Conservation (phyloP, 768 basidiomycete genomes). For the Mycena olivaceomarginata region DNA sequence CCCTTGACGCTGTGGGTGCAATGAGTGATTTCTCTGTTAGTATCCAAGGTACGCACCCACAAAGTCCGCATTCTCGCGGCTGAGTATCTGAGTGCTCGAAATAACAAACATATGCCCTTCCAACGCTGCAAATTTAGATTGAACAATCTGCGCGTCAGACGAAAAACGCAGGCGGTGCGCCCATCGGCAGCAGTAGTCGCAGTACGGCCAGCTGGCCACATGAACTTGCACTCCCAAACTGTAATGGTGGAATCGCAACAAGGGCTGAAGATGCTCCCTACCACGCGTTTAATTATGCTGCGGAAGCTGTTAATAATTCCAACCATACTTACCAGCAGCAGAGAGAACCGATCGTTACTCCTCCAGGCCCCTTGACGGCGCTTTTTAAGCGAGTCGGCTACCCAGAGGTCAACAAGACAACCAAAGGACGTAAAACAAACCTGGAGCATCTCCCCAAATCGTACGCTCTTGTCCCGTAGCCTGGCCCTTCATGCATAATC, state of each 20-base stretch:
- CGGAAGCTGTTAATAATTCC: neutral
- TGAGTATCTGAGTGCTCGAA: slow-evolving; percentile 39
- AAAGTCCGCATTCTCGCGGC: slow-evolving; percentile 37
- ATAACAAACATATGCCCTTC: slow-evolving; percentile 47
- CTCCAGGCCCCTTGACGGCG: slow-evolving; percentile 38
- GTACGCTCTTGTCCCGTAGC: slow-evolving; percentile 46
- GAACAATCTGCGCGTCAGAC: slow-evolving; percentile 37
- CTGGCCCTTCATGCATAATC: neutral
- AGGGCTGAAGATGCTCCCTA: slow-evolving; percentile 47
- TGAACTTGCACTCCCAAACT: slow-evolving; percentile 42
- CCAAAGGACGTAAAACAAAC: slow-evolving; percentile 10
- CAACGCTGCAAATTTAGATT: slow-evolving; percentile 35
- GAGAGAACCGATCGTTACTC: slow-evolving; percentile 32
- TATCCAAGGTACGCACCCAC: no score
- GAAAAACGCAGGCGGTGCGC: slow-evolving; percentile 38
- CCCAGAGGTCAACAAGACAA: neutral
- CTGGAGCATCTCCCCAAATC: slow-evolving; percentile 46
- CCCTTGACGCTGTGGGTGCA: slow-evolving; percentile 29
- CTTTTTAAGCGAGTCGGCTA: slow-evolving; percentile 42
- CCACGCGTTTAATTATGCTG: neutral
- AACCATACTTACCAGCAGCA: slow-evolving; percentile 41
- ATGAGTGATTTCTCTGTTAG: no score
- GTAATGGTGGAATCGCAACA: slow-evolving; percentile 43
- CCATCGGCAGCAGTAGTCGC: slow-evolving; percentile 28
- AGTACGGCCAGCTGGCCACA: slow-evolving; percentile 44